Base-by-base conservation (phyloP, 2,329 filamentous ascomycete species). In the Claviceps digitariae region DNA sequence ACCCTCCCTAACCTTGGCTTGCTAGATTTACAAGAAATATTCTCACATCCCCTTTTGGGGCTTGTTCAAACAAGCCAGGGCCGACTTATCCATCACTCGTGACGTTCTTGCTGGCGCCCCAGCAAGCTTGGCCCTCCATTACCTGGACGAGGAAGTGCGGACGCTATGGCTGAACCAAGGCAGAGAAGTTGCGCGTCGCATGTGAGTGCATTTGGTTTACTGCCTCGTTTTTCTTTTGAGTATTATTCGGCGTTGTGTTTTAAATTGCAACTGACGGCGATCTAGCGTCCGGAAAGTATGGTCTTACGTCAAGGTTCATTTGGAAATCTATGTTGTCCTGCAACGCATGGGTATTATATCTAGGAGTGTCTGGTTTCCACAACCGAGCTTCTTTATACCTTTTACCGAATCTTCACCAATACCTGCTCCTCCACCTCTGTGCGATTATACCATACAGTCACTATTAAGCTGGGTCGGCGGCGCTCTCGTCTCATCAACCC, bases 391-490 rank as follows among this genome's bases (percentile, higher is more conserved):
- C 61, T 81, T 81, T 57, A 60, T 82, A 20, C 78, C 79, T 0
- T 81, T 80, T 48, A 74, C 75, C 13, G 59, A 66, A 8, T 64
- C 70, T 13, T 81, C 78, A 0, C 76, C 76, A 0, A 73, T 80
- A 29, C 62, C 67, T 1, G 63, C 73, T 0, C 77, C 76, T 2
- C 71, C 73, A 2, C 64, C 69, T 0, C 69, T 70, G 0, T 56
- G 65, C 4, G 67, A 70, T 2, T 61, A 76, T 20, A 69, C 64
- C 10, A 52, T 63, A 3, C 56, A 63, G 4, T 71, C 72, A 15
- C 45, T 79, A 4, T 53, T 68, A 2, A 58, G 61, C 25, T 82
- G 77, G 75, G 20, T 68, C 0, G 71, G 71, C 3, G 64, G 66
- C 1, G 57, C 71, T 5, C 66, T 68, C 12, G 55, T 77, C 2